Evolutionary conservation across 257 asterid species (phyloP).

Genomic region (Jacaranda mimosifolia): DNA sequence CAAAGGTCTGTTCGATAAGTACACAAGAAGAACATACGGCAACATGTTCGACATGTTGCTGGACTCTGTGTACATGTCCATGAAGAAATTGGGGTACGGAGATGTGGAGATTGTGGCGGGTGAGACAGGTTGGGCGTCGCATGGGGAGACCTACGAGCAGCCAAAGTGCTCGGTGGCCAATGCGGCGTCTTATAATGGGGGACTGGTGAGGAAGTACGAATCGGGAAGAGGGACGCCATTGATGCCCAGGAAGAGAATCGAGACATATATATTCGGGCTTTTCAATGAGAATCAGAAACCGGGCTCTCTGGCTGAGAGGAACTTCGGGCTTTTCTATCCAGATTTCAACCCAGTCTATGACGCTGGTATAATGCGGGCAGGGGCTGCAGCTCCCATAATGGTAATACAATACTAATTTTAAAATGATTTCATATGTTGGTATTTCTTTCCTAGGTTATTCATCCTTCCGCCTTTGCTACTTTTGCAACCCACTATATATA

Average conservation of each 20-base stretch:
- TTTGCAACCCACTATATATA: no score
- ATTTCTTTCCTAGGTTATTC: no score
- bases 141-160: slow-evolving; percentile 65
- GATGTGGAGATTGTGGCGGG: slow-evolving; percentile 75
- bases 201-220: slow-evolving; percentile 55
- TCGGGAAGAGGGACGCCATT: slow-evolving; percentile 75
- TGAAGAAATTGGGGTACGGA: slow-evolving; percentile 68
- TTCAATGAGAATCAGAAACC: slow-evolving; percentile 82
- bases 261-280: slow-evolving; percentile 68
- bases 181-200: slow-evolving; percentile 81
- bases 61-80: slow-evolving; percentile 64
- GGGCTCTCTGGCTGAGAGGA: slow-evolving; percentile 76
- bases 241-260: slow-evolving; percentile 68
- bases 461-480: no score
- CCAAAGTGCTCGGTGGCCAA: slow-evolving; percentile 65
- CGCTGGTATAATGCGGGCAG: slow-evolving; percentile 64
- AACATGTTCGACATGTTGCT: slow-evolving; percentile 71
- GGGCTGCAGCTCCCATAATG: slow-evolving; percentile 17
- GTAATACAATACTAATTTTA: slow-evolving; percentile 1
- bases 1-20: slow-evolving; percentile 48
- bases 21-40: slow-evolving; percentile 48
- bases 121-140: slow-evolving; percentile 96
- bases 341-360: slow-evolving; percentile 77
- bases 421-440: no score
- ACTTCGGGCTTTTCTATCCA: slow-evolving; percentile 81